Evolutionary conservation across 257 asterid species (phyloP).

Genomic region (Ilex asprella): DNA sequence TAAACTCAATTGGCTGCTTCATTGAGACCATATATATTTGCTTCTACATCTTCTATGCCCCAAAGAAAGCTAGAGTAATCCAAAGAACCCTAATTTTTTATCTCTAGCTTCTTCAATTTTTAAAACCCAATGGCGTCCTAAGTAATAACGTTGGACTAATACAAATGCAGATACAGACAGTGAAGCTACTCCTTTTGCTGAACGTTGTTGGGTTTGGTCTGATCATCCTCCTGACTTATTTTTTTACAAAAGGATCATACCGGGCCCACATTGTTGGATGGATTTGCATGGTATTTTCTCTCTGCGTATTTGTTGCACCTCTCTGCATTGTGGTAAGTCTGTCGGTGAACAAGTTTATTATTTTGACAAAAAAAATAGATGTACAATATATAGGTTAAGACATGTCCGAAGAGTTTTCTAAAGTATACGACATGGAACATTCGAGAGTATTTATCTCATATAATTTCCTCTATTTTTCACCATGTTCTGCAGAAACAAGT

Average conservation of each 20-base stretch:
- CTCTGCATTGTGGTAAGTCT: slow-evolving; percentile 46
- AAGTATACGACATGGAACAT: too few species aligned
- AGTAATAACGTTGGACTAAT: too few species aligned
- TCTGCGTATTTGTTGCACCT: slow-evolving; percentile 70
- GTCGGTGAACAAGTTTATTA: background rate
- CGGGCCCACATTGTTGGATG: slow-evolving; percentile 49
- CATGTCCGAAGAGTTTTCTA: too few species aligned
- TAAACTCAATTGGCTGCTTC: slow-evolving; percentile 55
- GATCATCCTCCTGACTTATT: slow-evolving; percentile 29
- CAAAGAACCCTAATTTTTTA: too few species aligned
- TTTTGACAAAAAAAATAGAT: too few species aligned
- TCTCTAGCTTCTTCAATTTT: too few species aligned
- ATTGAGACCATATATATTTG: slow-evolving; percentile 41
- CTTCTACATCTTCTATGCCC: slow-evolving; percentile 46
- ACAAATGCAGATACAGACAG: slow-evolving; percentile 32
- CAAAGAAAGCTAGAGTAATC: slow-evolving; percentile 37
- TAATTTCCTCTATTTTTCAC: background rate
- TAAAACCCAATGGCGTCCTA: too few species aligned
- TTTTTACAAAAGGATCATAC: slow-evolving; percentile 25
- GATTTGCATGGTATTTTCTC: slow-evolving; percentile 56
- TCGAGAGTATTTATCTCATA: background rate
- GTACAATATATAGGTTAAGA: too few species aligned
- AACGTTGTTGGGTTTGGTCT: slow-evolving; percentile 42
- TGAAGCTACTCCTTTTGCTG: slow-evolving; percentile 27
- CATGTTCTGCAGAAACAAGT: slow-evolving; percentile 42